phyloP scores from a whole-genome alignment of 2,329 filamentous ascomycete species.

The Elsinoe perseae region DNA sequence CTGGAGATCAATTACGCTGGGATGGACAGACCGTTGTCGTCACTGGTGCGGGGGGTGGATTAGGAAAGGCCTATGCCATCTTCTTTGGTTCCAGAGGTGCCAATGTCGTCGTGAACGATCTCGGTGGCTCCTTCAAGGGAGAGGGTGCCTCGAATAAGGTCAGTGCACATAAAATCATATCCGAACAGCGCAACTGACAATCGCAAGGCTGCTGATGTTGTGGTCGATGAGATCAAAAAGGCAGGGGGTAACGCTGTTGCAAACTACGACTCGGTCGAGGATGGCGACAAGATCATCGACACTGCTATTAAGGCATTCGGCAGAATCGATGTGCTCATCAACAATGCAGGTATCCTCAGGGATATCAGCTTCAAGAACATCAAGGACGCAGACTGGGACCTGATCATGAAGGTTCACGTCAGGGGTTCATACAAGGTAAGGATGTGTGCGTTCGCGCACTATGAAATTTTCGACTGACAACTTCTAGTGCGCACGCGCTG shows the following conservation, averaged over 20 bases:
- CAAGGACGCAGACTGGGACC: conserved; percentile 93
- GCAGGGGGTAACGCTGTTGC: conserved; percentile 92
- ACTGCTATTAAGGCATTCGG: conserved; percentile 74
- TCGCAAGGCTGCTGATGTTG: conserved; percentile 66
- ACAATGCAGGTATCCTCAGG: conserved; percentile 93
- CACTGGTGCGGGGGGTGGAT: conserved; percentile 74
- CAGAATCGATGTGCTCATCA: conserved; percentile 89
- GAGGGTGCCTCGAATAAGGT: conserved; percentile 84
- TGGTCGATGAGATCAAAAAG: conserved; percentile 74
- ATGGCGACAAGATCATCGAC: conserved; percentile 90
- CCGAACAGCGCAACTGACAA: conserved; percentile 10
- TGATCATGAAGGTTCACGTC: conserved; percentile 88
- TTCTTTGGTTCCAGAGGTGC: conserved; percentile 91
- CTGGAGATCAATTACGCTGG: conserved; percentile 51
- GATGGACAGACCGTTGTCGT: conserved; percentile 86
- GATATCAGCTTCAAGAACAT: conserved; percentile 99
- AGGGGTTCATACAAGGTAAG: conserved; percentile 78
- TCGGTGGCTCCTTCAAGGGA: conserved; percentile 87
- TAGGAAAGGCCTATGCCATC: conserved; percentile 73
- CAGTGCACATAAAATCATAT: neutral
- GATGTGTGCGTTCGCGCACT: conserved; percentile 1
- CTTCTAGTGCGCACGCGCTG: conserved; percentile 67
- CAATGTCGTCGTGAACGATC: conserved; percentile 92
- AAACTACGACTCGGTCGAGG: conserved; percentile 93
- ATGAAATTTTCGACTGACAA: conserved; percentile 8